These are phyloP conservation scores for Gracilaria domingensis DNA, from an alignment of 23 red algal genomes.

Conservation along the genomic window DNA sequence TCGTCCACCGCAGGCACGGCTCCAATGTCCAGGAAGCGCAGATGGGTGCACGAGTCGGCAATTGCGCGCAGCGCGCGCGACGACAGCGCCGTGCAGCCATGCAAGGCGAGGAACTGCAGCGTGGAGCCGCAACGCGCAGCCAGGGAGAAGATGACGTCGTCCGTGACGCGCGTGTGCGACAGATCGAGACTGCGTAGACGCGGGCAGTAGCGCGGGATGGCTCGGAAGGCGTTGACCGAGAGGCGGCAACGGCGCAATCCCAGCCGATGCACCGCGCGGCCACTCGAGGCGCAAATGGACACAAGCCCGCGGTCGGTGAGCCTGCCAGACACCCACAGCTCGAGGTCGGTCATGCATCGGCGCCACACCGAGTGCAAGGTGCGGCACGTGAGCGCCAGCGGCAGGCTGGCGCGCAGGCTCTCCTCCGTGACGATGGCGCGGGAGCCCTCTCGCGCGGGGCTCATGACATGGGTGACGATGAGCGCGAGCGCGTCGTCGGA, in stretches of 20 bases:
- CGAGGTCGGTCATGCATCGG: slow-evolving; percentile 50
- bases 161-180: slow-evolving; percentile 45
- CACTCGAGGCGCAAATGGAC: slow-evolving; percentile 37
- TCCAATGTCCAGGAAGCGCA: slow-evolving; percentile 65
- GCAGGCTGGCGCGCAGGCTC: slow-evolving; percentile 56
- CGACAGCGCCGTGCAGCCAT: slow-evolving; percentile 46
- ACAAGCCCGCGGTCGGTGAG: slow-evolving; percentile 48
- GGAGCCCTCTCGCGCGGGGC: slow-evolving; percentile 42
- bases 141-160: slow-evolving; percentile 48
- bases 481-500: slow-evolving; percentile 45
- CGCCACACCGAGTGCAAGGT: slow-evolving; percentile 53
- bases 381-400: slow-evolving; percentile 54
- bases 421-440: slow-evolving; percentile 54
- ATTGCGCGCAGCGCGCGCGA: slow-evolving; percentile 51
- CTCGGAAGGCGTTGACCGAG: slow-evolving; percentile 30
- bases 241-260: slow-evolving; percentile 46
- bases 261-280: slow-evolving; percentile 36
- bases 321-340: slow-evolving; percentile 46
- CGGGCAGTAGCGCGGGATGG: slow-evolving; percentile 54
- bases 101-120: slow-evolving; percentile 59
- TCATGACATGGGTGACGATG: slow-evolving; percentile 65
- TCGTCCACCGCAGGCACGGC: slow-evolving; percentile 57
- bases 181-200: slow-evolving; percentile 52
- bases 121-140: slow-evolving; percentile 16
- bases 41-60: slow-evolving; percentile 44